phyloP scores from a whole-genome alignment of 2,329 filamentous ascomycete genomes.

The Rhexocercosporidium sp. region DNA sequence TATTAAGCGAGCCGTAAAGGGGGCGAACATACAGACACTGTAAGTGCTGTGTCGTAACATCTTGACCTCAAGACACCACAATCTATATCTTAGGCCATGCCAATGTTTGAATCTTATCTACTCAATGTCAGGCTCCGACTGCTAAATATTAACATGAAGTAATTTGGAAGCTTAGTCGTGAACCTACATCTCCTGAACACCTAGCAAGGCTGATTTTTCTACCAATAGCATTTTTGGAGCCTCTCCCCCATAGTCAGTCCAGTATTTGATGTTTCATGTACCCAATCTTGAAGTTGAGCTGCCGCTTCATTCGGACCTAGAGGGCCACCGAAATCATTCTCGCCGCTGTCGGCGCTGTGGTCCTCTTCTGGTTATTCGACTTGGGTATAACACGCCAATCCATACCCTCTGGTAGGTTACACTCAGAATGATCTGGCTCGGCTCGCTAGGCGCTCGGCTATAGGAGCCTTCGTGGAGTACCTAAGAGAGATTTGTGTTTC shows the following conservation, averaged over 20 bases:
- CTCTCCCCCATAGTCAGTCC: not conserved
- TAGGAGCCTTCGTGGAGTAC: not conserved
- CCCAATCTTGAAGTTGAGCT: not conserved
- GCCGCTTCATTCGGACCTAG: not conserved
- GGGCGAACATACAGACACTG: not conserved
- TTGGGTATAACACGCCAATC: not conserved
- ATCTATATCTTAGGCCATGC: too few relatives aligned
- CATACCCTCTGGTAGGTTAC: not conserved
- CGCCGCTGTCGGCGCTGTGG: not conserved
- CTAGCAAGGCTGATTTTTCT: not conserved
- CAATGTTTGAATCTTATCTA: too few relatives aligned
- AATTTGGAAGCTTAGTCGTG: not conserved
- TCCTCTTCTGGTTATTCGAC: not conserved
- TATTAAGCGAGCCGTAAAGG: not conserved
- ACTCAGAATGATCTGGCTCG: not conserved
- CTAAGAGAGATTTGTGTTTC: too few relatives aligned
- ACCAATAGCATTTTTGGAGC: not conserved
- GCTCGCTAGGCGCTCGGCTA: not conserved
- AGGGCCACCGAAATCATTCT: not conserved
- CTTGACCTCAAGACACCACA: too few relatives aligned
- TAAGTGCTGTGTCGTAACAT: not conserved
- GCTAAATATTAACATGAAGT: not conserved
- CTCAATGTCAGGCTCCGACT: not conserved
- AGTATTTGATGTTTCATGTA: not conserved
- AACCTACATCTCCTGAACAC: too few relatives aligned